Conservation (phyloP, 345 rosid genomes). For the Erucastrum elatum region DNA sequence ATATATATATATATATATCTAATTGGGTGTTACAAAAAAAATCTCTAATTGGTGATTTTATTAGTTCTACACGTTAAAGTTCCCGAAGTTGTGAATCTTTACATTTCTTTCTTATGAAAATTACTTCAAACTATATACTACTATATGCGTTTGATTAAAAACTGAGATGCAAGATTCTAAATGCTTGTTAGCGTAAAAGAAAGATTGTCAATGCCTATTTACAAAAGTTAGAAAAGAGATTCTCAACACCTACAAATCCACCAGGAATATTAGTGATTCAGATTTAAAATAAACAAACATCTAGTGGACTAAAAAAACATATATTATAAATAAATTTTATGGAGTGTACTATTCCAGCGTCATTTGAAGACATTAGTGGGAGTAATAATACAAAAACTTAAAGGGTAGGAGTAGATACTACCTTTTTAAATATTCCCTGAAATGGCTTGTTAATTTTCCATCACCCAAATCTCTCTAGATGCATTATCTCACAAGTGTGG, state of each 20-base stretch:
- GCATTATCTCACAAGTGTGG: not conserved
- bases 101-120: not conserved
- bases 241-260: conserved; percentile 35
- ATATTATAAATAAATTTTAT: not conserved
- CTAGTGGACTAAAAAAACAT: conserved; percentile 26
- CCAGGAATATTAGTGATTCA: conserved; percentile 25
- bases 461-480: conserved; percentile 33
- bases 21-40: too few relatives aligned
- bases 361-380: conserved; percentile 6
- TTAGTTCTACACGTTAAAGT: not conserved
- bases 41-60: not conserved
- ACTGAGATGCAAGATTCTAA: conserved; percentile 25
- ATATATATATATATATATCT: too few relatives aligned
- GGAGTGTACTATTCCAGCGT: conserved; percentile 26
- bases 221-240: not conserved
- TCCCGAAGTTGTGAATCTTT: not conserved
- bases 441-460: conserved; percentile 20
- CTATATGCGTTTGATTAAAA: not conserved
- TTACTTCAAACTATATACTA: not conserved
- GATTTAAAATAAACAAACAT: conserved; percentile 11
- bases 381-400: not conserved
- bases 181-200: not conserved
- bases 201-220: conserved; percentile 23
- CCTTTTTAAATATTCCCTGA: conserved; percentile 14
- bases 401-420: not conserved